Evolutionary conservation across 768 basidiomycete genomes (phyloP).

Genomic region (Termitomyces titanicus): DNA sequence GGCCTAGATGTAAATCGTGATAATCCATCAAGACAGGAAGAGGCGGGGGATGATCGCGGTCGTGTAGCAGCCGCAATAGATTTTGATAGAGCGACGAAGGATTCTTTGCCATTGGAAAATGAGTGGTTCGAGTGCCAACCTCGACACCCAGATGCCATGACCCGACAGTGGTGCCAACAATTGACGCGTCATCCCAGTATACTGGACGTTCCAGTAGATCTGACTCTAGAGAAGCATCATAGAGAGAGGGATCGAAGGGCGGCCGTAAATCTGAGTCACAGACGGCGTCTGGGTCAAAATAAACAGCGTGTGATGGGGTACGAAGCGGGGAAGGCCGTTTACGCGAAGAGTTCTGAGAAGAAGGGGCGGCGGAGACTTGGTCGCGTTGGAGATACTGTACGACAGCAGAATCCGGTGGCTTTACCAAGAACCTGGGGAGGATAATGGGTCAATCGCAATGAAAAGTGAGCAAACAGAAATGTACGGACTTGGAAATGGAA

Average conservation of each 20-base stretch:
- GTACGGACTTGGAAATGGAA: not conserved
- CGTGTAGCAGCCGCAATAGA: conserved; percentile 34
- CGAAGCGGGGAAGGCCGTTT: not conserved
- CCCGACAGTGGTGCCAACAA: conserved; percentile 8
- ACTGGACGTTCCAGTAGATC: not conserved
- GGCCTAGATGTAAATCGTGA: conserved; percentile 35
- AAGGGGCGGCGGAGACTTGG: not conserved
- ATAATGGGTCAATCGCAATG: not conserved
- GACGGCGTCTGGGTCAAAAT: conserved; percentile 21
- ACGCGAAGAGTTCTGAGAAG: not conserved
- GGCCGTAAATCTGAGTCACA: conserved; percentile 21
- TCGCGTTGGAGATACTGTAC: conserved; percentile 1
- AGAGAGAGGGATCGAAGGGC: conserved; percentile 22
- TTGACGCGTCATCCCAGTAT: conserved; percentile 10
- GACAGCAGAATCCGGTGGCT: not conserved
- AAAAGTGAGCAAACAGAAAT: not conserved
- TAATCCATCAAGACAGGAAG: conserved; percentile 45
- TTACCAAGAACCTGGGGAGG: conserved; percentile 1
- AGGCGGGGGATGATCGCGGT: conserved; percentile 24
- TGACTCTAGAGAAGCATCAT: not conserved
- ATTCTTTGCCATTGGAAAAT: conserved; percentile 27
- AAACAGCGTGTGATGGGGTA: conserved; percentile 2
- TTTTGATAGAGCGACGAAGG: conserved; percentile 35
- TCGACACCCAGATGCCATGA: not conserved
- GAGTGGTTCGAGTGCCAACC: not conserved